A percentile compares a stretch with the other conserved stretches of the same genome.
These are phyloP conservation scores for Persicaria tinctoria DNA, from an alignment of 148 eudicot species.

Conservation along the genomic window DNA sequence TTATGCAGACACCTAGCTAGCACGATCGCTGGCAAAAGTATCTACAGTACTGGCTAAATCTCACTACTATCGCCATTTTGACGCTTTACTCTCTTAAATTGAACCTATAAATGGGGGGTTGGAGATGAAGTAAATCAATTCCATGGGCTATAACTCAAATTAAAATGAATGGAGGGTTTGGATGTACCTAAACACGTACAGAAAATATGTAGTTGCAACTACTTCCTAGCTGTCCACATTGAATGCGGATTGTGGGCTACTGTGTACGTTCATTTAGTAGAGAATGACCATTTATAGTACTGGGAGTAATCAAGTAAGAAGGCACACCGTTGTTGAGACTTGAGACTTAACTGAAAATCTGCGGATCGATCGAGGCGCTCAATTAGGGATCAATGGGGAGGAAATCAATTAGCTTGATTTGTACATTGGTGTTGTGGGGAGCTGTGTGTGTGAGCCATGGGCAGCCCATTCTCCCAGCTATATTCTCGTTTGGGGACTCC, in stretches of 20 bases:
- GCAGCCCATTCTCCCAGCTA: constrained; percentile 68
- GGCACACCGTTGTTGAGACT: no score
- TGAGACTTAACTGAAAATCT: no score
- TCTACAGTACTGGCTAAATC: no score
- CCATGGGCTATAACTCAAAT: no score
- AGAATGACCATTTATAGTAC: background rate
- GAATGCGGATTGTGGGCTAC: background rate
- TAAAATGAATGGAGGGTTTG: background rate
- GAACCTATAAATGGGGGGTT: no score
- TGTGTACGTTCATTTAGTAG: background rate
- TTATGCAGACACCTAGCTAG: no score
- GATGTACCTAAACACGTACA: background rate
- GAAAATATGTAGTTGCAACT: background rate
- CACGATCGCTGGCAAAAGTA: no score
- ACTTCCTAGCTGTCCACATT: background rate
- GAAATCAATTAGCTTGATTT: background rate
- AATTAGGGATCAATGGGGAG: no score
- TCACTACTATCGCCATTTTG: no score
- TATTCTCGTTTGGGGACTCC: constrained; percentile 83
- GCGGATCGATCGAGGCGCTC: no score
- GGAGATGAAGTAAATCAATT: no score
- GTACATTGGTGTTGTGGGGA: constrained; percentile 14
- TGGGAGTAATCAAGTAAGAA: background rate
- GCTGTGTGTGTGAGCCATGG: constrained; percentile 17
- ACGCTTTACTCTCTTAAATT: no score